Evolutionary conservation across 1,284 basidiomycete genomes (phyloP).

Genomic region (Schizopora paradoxa): DNA sequence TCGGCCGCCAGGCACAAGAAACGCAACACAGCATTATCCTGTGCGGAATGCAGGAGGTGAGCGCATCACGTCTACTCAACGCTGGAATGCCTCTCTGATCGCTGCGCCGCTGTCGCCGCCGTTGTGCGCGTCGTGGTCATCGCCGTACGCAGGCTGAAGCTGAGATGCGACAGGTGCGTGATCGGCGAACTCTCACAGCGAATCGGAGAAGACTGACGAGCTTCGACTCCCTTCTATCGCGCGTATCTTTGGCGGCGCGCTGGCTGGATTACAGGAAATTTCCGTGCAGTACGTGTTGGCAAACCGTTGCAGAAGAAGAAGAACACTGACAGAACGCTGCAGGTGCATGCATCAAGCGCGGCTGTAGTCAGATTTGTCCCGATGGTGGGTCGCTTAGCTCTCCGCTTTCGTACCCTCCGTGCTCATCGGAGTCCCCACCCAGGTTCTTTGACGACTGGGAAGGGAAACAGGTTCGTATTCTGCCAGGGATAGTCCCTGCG

Average conservation of each 20-base stretch:
- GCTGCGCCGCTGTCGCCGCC: slow-evolving; percentile 28
- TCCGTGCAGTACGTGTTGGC: slow-evolving; percentile 19
- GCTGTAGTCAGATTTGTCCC: slow-evolving; percentile 18
- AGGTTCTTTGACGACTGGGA: slow-evolving; percentile 68
- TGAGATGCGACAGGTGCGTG: slow-evolving; percentile 18
- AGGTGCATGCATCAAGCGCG: slow-evolving; percentile 19
- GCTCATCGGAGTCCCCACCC: slow-evolving; percentile 18
- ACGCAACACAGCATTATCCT: slow-evolving; percentile 49
- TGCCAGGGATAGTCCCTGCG: slow-evolving; percentile 16
- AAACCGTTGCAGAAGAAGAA: too few species aligned
- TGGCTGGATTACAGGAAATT: slow-evolving; percentile 13
- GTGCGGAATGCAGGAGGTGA: slow-evolving; percentile 57
- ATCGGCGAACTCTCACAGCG: not conserved
- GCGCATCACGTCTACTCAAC: slow-evolving; percentile 19
- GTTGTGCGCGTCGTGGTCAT: not conserved
- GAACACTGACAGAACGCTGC: not conserved
- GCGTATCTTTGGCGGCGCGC: slow-evolving; percentile 1
- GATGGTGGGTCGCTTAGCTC: slow-evolving; percentile 33
- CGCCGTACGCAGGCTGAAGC: slow-evolving; percentile 13
- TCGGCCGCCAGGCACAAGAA: slow-evolving; percentile 41
- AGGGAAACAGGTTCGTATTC: slow-evolving; percentile 70
- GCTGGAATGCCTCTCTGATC: slow-evolving; percentile 3
- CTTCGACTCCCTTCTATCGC: slow-evolving; percentile 6
- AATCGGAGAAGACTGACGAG: slow-evolving; percentile 1
- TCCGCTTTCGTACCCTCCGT: slow-evolving; percentile 23